Conservation (phyloP, 805 yeast species). For the Lipomyces orientalis region DNA sequence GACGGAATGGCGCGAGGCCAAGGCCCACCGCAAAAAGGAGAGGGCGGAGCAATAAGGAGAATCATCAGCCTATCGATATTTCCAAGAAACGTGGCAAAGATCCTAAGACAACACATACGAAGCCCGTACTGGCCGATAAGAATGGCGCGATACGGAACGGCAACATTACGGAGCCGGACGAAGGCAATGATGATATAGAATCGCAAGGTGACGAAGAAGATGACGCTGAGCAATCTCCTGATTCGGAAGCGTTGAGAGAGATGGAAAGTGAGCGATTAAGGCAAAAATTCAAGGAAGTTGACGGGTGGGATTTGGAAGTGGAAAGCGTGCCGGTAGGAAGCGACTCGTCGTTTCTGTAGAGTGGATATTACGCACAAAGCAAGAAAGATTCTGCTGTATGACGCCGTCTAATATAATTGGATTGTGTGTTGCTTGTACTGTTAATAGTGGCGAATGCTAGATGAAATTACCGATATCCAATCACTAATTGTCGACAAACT, state of each 20-base stretch:
- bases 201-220: constrained; percentile 4
- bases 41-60: constrained; percentile 1
- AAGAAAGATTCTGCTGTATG: background rate
- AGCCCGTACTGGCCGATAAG: background rate
- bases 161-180: background rate
- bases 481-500: background rate
- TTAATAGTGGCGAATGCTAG: background rate
- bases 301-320: constrained; percentile 28
- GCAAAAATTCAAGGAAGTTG: constrained; percentile 26
- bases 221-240: constrained; percentile 8
- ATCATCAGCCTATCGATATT: background rate
- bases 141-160: background rate
- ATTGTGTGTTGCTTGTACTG: background rate
- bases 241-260: constrained; percentile 16
- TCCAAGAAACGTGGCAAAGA: background rate
- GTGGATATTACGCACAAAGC: background rate
- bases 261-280: constrained; percentile 18
- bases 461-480: background rate
- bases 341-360: constrained; percentile 19
- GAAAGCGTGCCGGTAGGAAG: constrained; percentile 25
- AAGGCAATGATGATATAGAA: constrained; percentile 5
- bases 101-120: background rate
- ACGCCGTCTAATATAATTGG: background rate
- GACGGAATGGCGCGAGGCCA: background rate
- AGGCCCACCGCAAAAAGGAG: constrained; percentile 9